phyloP scores from a whole-genome alignment of 2,329 filamentous ascomycete species.

The Talaromyces funiculosus region DNA sequence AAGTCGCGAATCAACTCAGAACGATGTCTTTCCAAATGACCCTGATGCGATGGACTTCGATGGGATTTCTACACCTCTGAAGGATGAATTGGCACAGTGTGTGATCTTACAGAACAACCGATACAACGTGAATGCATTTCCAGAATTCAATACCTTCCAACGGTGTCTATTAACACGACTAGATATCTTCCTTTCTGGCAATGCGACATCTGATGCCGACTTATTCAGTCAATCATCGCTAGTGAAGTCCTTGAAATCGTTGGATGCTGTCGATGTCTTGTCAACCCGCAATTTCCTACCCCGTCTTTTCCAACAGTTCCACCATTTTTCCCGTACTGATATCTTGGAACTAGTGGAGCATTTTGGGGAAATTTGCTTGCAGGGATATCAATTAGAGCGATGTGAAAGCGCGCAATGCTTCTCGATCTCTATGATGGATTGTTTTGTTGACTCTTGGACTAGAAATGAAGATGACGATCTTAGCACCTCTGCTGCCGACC shows the following conservation, averaged over 20 bases:
- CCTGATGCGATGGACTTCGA: slow-evolving; percentile 42
- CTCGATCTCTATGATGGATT: slow-evolving; percentile 63
- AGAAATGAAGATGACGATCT: slow-evolving; percentile 53
- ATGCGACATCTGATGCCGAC: neutral
- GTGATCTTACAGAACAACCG: slow-evolving; percentile 28
- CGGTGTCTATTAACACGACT: slow-evolving; percentile 32
- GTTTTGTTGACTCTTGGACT: slow-evolving; percentile 59
- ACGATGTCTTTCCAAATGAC: slow-evolving; percentile 13
- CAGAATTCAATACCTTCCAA: slow-evolving; percentile 32
- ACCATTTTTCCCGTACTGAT: slow-evolving; percentile 28
- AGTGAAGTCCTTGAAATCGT: slow-evolving; percentile 32
- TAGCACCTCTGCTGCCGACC: slow-evolving; percentile 61
- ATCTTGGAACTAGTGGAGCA: slow-evolving; percentile 43
- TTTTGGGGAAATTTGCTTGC: slow-evolving; percentile 45
- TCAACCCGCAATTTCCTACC: slow-evolving; percentile 28
- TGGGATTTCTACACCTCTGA: slow-evolving; percentile 27
- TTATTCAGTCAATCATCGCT: slow-evolving; percentile 16
- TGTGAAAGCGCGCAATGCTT: slow-evolving; percentile 68
- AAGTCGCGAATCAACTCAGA: slow-evolving; percentile 20
- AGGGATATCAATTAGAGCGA: slow-evolving; percentile 57
- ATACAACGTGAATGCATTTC: slow-evolving; percentile 26
- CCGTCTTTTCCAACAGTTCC: slow-evolving; percentile 26
- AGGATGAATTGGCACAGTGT: slow-evolving; percentile 20
- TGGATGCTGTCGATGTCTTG: slow-evolving; percentile 36
- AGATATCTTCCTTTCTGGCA: slow-evolving; percentile 23